phyloP scores from a whole-genome alignment of 2,329 filamentous ascomycete species.

The Penicillium digitatum region DNA sequence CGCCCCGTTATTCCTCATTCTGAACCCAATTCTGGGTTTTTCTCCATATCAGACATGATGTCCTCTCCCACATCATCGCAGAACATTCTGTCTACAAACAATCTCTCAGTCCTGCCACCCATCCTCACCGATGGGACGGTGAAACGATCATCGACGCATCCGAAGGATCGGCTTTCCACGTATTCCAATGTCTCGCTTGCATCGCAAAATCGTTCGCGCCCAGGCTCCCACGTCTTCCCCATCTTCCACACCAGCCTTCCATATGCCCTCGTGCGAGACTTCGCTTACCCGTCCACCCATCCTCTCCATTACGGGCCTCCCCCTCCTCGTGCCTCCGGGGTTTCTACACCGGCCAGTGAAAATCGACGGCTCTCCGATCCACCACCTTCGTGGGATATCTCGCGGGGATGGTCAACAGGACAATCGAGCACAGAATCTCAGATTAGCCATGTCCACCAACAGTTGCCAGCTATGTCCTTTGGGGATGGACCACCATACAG shows the following conservation, averaged over 20 bases:
- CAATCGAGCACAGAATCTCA: slow-evolving; percentile 48
- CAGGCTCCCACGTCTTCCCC: slow-evolving; percentile 75
- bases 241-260: slow-evolving; percentile 78
- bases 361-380: slow-evolving; percentile 75
- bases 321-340: slow-evolving; percentile 65
- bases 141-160: slow-evolving; percentile 70
- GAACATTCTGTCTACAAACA: slow-evolving; percentile 27
- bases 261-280: slow-evolving; percentile 91
- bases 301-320: slow-evolving; percentile 93
- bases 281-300: slow-evolving; percentile 79
- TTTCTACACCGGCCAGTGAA: slow-evolving; percentile 82
- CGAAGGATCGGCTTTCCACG: slow-evolving; percentile 76
- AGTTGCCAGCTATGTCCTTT: slow-evolving; percentile 77
- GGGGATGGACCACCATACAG: slow-evolving; percentile 88
- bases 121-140: slow-evolving; percentile 50
- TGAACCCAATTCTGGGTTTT: slow-evolving; percentile 13
- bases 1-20: slow-evolving; percentile 19
- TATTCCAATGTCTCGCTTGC: slow-evolving; percentile 67
- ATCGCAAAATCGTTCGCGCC: slow-evolving; percentile 63
- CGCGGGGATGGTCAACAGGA: slow-evolving; percentile 55
- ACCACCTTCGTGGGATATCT: slow-evolving; percentile 68
- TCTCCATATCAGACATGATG: slow-evolving; percentile 32
- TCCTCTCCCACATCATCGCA: slow-evolving; percentile 33
- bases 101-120: slow-evolving; percentile 41
- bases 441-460: slow-evolving; percentile 55